Evolutionary conservation across 345 rosid species (phyloP).

Genomic region (Lumnitzera littorea): DNA sequence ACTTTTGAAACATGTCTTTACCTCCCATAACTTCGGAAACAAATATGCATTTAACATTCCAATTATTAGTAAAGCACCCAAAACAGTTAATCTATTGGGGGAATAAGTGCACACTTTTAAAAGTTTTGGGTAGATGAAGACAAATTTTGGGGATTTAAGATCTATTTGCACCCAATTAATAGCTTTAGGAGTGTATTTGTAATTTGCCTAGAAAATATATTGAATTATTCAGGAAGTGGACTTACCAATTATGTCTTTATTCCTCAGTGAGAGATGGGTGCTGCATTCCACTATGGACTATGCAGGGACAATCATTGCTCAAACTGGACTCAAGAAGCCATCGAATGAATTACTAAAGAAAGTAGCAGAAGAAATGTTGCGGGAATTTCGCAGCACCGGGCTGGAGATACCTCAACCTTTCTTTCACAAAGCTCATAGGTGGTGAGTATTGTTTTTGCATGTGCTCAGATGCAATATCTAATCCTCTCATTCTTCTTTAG

Average conservation of each 20-base stretch:
- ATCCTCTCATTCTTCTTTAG: too few species aligned
- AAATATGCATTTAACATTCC: too few species aligned
- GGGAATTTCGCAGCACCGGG: conserved; percentile 53
- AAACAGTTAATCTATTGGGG: neutral
- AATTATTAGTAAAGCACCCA: too few species aligned
- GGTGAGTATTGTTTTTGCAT: conserved; percentile 29
- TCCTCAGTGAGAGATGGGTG: conserved; percentile 70
- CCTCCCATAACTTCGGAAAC: too few species aligned
- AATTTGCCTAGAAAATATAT: neutral
- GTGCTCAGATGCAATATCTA: too few species aligned
- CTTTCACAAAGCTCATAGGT: conserved; percentile 83
- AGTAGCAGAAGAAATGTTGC: conserved; percentile 61
- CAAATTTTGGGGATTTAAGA: too few species aligned
- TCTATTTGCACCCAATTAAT: neutral
- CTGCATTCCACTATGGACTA: conserved; percentile 65
- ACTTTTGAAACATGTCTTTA: too few species aligned
- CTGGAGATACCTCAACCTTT: conserved; percentile 47
- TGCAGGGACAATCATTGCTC: conserved; percentile 45
- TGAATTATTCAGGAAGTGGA: too few species aligned
- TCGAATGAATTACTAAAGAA: conserved; percentile 39
- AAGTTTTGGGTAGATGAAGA: neutral
- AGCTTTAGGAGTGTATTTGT: conserved; percentile 1
- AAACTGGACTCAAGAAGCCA: conserved; percentile 57
- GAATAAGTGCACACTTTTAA: neutral
- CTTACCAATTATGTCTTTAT: neutral